Evolutionary conservation across 495 filamentous ascomycete genomes (phyloP).

Genomic region (Saxophila tyrrhenica): DNA sequence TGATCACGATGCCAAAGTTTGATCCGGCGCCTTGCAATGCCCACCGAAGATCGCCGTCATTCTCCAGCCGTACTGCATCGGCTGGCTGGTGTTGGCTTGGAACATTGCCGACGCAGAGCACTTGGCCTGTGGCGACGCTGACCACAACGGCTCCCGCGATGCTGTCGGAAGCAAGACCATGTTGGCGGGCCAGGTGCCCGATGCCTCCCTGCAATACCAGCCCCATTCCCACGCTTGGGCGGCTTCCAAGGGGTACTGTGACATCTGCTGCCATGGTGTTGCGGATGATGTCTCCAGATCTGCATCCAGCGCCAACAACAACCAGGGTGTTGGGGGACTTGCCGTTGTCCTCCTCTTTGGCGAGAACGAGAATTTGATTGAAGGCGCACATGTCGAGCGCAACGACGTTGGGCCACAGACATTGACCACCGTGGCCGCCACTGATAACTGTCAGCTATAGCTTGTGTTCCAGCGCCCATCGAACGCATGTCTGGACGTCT

Average conservation of each 20-base stretch:
- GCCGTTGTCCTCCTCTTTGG: slow-evolving; percentile 21
- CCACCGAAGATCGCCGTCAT: slow-evolving; percentile 47
- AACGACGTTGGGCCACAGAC: slow-evolving; percentile 43
- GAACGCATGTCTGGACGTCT: slow-evolving; percentile 46
- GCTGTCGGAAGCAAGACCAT: slow-evolving; percentile 50
- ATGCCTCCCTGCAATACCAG: slow-evolving; percentile 57
- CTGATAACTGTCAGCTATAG: slow-evolving; percentile 43
- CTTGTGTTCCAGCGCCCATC: slow-evolving; percentile 45
- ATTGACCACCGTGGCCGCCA: slow-evolving; percentile 51
- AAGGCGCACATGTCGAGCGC: slow-evolving; percentile 49
- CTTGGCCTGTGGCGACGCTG: slow-evolving; percentile 38
- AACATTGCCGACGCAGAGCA: slow-evolving; percentile 36
- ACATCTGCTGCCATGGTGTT: slow-evolving; percentile 40
- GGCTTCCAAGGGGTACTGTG: slow-evolving; percentile 47
- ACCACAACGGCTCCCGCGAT: slow-evolving; percentile 50
- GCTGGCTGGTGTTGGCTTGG: not conserved
- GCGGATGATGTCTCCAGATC: slow-evolving; percentile 44
- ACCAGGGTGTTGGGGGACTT: slow-evolving; percentile 32
- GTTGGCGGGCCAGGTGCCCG: slow-evolving; percentile 44
- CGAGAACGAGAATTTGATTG: slow-evolving; percentile 37
- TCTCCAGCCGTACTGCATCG: slow-evolving; percentile 34
- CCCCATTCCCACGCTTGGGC: slow-evolving; percentile 52
- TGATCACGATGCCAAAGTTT: slow-evolving; percentile 53
- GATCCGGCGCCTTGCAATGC: slow-evolving; percentile 51
- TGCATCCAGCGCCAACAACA: slow-evolving; percentile 44